Evolutionary conservation across 768 basidiomycete species (phyloP).

Genomic region (Pleurotus salmoneostramineus): DNA sequence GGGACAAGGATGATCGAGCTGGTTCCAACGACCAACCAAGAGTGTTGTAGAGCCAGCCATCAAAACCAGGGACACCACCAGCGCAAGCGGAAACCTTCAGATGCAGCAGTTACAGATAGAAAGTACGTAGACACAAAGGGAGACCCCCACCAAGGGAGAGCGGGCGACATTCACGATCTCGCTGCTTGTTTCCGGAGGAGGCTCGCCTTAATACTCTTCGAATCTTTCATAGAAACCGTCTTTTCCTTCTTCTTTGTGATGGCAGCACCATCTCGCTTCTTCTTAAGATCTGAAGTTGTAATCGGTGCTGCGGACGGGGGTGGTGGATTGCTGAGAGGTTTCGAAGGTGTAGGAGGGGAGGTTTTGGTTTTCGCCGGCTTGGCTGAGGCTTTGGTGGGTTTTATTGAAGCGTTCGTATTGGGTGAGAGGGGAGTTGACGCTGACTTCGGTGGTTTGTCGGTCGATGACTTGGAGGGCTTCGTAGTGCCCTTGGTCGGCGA

Average conservation of each 20-base stretch:
- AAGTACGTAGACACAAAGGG: neutral
- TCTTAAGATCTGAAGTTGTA: slow-evolving; percentile 46
- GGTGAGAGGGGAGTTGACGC: neutral
- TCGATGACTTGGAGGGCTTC: neutral
- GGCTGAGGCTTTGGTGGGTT: slow-evolving; percentile 6
- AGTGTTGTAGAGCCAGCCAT: too few species aligned
- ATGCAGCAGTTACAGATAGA: neutral
- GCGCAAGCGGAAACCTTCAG: too few species aligned
- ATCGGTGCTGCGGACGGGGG: slow-evolving; percentile 15
- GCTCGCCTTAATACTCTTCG: slow-evolving; percentile 51
- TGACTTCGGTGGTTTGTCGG: slow-evolving; percentile 16
- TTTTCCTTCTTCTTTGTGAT: slow-evolving; percentile 60
- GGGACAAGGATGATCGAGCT: too few species aligned
- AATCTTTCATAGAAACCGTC: slow-evolving; percentile 28
- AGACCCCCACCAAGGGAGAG: too few species aligned
- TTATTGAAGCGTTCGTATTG: slow-evolving; percentile 3
- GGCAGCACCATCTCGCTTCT: slow-evolving; percentile 39
- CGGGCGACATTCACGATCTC: slow-evolving; percentile 18
- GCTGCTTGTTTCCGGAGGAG: slow-evolving; percentile 51
- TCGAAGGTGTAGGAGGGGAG: neutral
- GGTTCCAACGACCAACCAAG: too few species aligned
- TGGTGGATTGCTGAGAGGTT: neutral
- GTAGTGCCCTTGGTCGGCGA: neutral
- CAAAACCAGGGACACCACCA: too few species aligned
- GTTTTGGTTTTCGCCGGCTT: slow-evolving; percentile 2